Evolutionary conservation across 1,284 basidiomycete species (phyloP), one percentile per base, ranked within the genome.

Genomic region (Pterula multifida): DNA sequence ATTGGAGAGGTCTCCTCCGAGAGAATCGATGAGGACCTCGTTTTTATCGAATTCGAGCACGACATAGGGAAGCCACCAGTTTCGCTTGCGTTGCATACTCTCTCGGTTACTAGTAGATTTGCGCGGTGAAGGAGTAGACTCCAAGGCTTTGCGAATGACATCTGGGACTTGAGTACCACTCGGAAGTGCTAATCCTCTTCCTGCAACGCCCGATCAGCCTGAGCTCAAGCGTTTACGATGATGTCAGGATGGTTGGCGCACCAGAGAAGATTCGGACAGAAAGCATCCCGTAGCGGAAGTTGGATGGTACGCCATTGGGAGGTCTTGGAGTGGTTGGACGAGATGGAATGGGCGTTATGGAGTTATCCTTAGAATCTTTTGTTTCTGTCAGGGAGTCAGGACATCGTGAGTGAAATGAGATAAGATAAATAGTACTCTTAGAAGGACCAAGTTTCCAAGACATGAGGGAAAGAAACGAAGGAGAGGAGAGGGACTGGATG

Each of bases 31-130:
- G 57, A 98, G 71, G 56, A 98, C 85, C 67, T 98, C 94, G 69
- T 98, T 98, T 80, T 98, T 98, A 75, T 99, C 95, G 71, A 98
- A 98, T 67, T 97, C 94, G 56, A 97, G 81, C 36, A 96, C 93
- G 63, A 96, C 85, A 61, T 97, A 98, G 21, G 95, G 95, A 26
- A 98, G 75, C 90, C 91, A 97, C 92, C 92, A 96, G 63, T 81
- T 81, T 54, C 91, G 88, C 64, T 85, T 89, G 57, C 93, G 76
- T 63, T 94, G 90, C 65, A 94, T 70, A 61, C 85, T 90, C 59
- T 93, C 90, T 45, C 90, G 78, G 63, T 90, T 87, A 60, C 77
- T 79, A 1, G 75, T 72, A 1, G 78, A 77, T 32, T 68, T 70
- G 49, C 81, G 71, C 1, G 71, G 64, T 0, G 72, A 67, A 28